Evolutionary conservation across 352 stramenopile species (phyloP).

Genomic region (Phytophthora rubi): DNA sequence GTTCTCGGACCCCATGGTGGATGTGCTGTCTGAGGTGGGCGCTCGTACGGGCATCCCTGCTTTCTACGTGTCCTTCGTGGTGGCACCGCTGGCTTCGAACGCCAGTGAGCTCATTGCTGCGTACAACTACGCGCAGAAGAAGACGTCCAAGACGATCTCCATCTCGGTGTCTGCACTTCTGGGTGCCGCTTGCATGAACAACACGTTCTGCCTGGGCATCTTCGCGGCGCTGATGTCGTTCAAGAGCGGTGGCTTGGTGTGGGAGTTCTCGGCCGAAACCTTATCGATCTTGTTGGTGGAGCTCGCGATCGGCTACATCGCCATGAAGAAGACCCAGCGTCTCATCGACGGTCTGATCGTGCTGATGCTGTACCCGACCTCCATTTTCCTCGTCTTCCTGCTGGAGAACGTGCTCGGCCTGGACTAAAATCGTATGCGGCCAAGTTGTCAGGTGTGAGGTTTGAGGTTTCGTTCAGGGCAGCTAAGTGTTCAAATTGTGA

Average conservation of each 20-base stretch:
- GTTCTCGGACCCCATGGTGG: constrained; percentile 99
- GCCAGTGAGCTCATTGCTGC: constrained; percentile 97
- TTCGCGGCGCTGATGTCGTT: constrained; percentile 98
- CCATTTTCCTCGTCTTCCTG: constrained; percentile 91
- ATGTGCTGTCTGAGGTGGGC: constrained; percentile 96
- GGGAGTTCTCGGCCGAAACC: constrained; percentile 98
- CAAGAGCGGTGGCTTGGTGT: constrained; percentile 91
- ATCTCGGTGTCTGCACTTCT: constrained; percentile 95
- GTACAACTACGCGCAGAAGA: constrained; percentile 98
- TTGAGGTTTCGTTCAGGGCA: not conserved
- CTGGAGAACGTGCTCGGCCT: constrained; percentile 93
- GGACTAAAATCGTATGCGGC: constrained; percentile 69
- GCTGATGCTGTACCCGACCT: constrained; percentile 92
- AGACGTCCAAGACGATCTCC: constrained; percentile 97
- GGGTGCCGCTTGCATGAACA: constrained; percentile 98
- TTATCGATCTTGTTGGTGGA: constrained; percentile 97
- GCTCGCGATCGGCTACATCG: constrained; percentile 85
- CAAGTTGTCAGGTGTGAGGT: constrained; percentile 7
- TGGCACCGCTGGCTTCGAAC: constrained; percentile 98
- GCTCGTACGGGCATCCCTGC: constrained; percentile 88
- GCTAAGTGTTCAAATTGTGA: constrained; percentile 7
- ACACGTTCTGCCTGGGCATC: constrained; percentile 99
- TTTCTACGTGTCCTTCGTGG: constrained; percentile 99
- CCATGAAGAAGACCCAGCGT: constrained; percentile 90
- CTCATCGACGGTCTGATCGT: constrained; percentile 85